A percentile compares a stretch with the other conserved stretches of the same genome.
Evolutionary conservation across 371 early-diverging fungal species (phyloP).

Genomic region (Syncephalastrum contaminatum): DNA sequence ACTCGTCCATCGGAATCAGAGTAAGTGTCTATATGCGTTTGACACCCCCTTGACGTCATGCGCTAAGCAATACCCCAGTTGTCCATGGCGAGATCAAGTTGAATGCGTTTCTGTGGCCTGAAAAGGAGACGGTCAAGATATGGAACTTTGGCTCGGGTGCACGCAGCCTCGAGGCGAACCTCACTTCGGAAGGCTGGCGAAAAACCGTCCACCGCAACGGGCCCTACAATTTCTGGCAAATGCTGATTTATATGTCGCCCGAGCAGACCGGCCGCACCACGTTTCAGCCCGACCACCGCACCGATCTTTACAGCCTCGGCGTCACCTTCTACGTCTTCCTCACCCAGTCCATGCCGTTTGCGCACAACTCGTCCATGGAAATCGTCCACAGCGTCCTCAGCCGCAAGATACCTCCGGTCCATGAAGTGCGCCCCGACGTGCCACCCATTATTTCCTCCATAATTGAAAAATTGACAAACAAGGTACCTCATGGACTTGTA

Average conservation of each 20-base stretch:
- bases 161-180: conserved; percentile 37
- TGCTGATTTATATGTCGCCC: conserved; percentile 50
- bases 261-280: conserved; percentile 63
- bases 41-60: no score
- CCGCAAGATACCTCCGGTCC: conserved; percentile 46
- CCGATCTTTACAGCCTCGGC: conserved; percentile 60
- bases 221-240: conserved; percentile 31
- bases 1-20: conserved; percentile 42
- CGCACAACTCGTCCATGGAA: conserved; percentile 56
- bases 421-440: conserved; percentile 44
- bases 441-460: conserved; percentile 48
- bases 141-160: conserved; percentile 49
- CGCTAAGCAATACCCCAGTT: conserved; percentile 14
- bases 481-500: conserved; percentile 28
- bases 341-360: conserved; percentile 50
- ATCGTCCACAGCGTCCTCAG: conserved; percentile 56
- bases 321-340: conserved; percentile 51
- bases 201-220: conserved; percentile 37
- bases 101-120: conserved; percentile 43
- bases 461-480: conserved; percentile 58
- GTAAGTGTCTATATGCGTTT: conserved; percentile 17
- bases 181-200: conserved; percentile 49
- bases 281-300: conserved; percentile 59
- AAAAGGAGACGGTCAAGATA: conserved; percentile 31
- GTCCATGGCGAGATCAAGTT: conserved; percentile 48